Evolutionary conservation across 78 protist species (phyloP).

Genomic region (Andalucia godoyi): DNA sequence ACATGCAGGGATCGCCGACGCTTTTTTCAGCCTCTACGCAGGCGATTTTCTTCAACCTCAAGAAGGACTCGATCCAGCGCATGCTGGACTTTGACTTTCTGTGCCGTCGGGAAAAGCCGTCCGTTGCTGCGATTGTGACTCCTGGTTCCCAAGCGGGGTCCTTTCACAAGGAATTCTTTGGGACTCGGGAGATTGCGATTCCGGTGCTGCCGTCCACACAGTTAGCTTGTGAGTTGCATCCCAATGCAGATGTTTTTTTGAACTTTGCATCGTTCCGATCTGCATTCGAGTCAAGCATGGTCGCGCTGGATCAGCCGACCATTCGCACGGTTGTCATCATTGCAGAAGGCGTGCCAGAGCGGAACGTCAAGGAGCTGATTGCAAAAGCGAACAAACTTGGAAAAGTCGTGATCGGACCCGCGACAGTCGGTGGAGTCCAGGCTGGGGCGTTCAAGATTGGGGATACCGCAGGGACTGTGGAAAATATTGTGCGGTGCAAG

Average conservation of each 20-base stretch:
- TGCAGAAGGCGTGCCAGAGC: conserved; percentile 91
- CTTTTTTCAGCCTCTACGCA: conserved; percentile 9
- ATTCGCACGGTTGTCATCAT: conserved; percentile 54
- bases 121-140: conserved; percentile 76
- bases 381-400: conserved; percentile 23
- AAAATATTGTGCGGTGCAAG: conserved; percentile 77
- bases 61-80: conserved; percentile 37
- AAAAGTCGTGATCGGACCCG: conserved; percentile 82
- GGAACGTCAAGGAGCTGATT: conserved; percentile 42
- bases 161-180: conserved; percentile 80
- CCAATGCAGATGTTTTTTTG: conserved; percentile 64
- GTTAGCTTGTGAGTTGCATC: conserved; percentile 43
- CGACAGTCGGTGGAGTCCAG: conserved; percentile 87
- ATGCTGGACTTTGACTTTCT: conserved; percentile 91
- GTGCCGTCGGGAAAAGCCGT: conserved; percentile 58
- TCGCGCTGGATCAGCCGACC: conserved; percentile 31
- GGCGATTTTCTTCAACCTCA: conserved; percentile 13
- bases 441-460: conserved; percentile 87
- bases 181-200: conserved; percentile 65
- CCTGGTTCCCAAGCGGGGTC: conserved; percentile 43
- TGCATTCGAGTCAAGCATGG: conserved; percentile 56
- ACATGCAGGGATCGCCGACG: neutral
- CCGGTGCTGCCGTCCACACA: conserved; percentile 49
- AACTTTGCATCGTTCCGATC: conserved; percentile 83
- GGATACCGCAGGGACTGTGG: conserved; percentile 85